These are phyloP conservation scores for Syzygium jambos DNA, from an alignment of 345 rosid species.

Conservation along the genomic window DNA sequence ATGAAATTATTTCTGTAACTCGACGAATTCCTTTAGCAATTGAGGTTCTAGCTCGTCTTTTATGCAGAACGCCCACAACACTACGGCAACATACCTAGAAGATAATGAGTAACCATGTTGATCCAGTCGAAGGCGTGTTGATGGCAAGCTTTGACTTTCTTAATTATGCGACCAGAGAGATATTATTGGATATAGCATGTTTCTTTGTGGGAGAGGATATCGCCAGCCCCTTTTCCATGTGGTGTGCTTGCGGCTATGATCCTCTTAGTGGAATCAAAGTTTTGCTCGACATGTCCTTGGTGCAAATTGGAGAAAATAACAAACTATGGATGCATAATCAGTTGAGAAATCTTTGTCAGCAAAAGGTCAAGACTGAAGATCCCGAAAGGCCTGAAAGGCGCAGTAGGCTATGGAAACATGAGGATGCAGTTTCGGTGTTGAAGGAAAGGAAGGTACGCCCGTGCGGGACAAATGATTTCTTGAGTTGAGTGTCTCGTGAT, in stretches of 20 bases:
- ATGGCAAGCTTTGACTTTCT: neutral
- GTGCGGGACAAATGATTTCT: fast-evolving
- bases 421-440: neutral
- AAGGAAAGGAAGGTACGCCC: neutral
- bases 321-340: neutral
- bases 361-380: neutral
- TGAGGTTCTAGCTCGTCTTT: neutral
- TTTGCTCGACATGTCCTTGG: neutral
- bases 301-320: neutral
- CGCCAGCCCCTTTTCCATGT: neutral
- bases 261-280: neutral
- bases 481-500: neutral
- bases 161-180: neutral
- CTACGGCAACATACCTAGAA: neutral
- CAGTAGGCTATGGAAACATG: neutral
- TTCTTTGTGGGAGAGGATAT: neutral
- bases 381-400: neutral
- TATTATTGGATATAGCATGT: conserved; percentile 5
- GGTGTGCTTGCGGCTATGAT: neutral
- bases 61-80: neutral
- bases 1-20: neutral
- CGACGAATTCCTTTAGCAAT: neutral
- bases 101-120: neutral
- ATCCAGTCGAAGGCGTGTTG: neutral
- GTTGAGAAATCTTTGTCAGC: neutral